Evolutionary conservation across 2,329 filamentous ascomycete genomes (phyloP).

Genomic region (Whalleya microplaca): DNA sequence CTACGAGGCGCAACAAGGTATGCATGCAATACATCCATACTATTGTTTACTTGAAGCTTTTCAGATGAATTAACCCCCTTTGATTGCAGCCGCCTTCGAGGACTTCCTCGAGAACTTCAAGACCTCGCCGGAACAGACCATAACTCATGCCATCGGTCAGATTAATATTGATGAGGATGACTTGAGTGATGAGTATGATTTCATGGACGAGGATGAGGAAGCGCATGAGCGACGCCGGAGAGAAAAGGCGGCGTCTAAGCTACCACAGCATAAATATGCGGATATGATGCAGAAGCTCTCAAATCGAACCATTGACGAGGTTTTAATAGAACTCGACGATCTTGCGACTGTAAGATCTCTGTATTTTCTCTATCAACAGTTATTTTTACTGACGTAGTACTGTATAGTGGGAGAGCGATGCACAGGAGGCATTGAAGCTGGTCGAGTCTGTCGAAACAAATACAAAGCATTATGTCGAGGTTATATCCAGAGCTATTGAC

Average conservation of each 20-base stretch:
- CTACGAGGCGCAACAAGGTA: constrained; percentile 85
- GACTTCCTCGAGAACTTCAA: constrained; percentile 90
- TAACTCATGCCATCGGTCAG: constrained; percentile 80
- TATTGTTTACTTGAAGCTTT: constrained; percentile 4
- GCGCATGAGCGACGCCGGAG: constrained; percentile 54
- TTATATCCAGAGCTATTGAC: constrained; percentile 87
- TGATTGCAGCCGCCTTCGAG: constrained; percentile 73
- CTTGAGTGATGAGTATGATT: constrained; percentile 87
- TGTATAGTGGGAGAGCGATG: constrained; percentile 72
- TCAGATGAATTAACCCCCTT: constrained; percentile 35
- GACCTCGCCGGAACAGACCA: constrained; percentile 68
- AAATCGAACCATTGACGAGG: constrained; percentile 75
- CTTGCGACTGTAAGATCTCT: constrained; percentile 65
- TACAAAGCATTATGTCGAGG: constrained; percentile 92
- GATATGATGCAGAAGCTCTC: constrained; percentile 84
- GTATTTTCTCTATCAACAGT: not conserved
- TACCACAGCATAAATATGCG: constrained; percentile 84
- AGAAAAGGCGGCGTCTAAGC: constrained; percentile 52
- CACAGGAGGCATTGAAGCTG: constrained; percentile 71
- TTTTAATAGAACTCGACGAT: constrained; percentile 89
- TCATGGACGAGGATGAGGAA: constrained; percentile 82
- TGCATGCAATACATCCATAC: constrained; percentile 33
- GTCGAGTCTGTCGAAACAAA: constrained; percentile 87
- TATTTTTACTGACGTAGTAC: constrained; percentile 8
- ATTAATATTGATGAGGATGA: constrained; percentile 88